Base-by-base conservation (phyloP, 345 rosid species). In the Melaleuca alternifolia region DNA sequence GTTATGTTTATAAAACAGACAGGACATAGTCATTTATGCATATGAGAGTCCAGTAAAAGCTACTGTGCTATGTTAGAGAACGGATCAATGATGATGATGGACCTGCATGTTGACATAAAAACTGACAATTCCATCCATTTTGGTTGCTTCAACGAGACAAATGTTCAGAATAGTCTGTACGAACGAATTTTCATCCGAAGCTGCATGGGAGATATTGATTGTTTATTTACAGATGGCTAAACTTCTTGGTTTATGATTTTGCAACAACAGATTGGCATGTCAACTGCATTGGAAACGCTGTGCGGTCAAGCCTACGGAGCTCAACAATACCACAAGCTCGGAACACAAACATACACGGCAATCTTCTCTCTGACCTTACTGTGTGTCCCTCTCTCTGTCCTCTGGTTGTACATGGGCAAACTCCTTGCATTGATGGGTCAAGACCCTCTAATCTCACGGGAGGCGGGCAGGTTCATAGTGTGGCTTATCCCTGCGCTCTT, bases 301-400 rank as follows among this genome's bases (percentile, higher is more conserved):
- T 94, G 95, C 61, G 97, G 97, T 18, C 94, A 94, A 91, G 91
- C 95, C 52, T 94, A 89, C 83, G 98, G 97, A 56, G 97, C 97
- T 50, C 92, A 89, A 48, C 91, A 92, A 59, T 89, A 92, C 86
- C 86, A 62, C 11, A 92, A 85, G 81, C 83, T 92, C 4, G 90
- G 93, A 84, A 53, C 83, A 61, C 92, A 89, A 65, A 89, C 91
- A 23, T 87, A 89, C 48, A 89, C 93, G 6, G 93, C 92, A 1
- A 89, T 92, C 52, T 88, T 92, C 86, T 91, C 90, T 26, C 85
- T 89, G 46, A 41, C 56, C 51, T n/a, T 92, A 37, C 84, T 83
- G 20, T 89, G 91, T n/a, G 26, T 92, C 56, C 93, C 92, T 56
- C 52, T 92, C 33, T 92, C 93, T 48, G 12, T 92, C 53, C 9